Evolutionary conservation across 2,329 filamentous ascomycete species (phyloP), one percentile per base, ranked within the genome.

Genomic region (Colletotrichum sp.): DNA sequence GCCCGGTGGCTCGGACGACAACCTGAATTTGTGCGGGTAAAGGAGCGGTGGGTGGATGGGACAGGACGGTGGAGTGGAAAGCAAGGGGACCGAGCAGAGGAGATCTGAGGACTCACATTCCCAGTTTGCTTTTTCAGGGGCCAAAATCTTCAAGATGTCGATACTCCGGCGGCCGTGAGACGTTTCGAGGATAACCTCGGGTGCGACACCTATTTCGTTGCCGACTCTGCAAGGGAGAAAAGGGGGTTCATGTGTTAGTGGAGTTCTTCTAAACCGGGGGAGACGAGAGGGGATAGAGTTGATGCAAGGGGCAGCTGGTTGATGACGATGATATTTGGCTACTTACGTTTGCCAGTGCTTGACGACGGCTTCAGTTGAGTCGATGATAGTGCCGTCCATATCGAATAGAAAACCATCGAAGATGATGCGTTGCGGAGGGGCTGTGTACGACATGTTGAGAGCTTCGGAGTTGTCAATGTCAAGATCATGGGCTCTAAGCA

Each of bases 121-220:
- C 95, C 95, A 96, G 80, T 94, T 98, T 57, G 97, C 97, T 83
- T 95, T 95, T 80, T 95, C 93, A 18, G 95, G 94, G 77, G 95
- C 93, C 75, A 98, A 91, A 32, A 96, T 88, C 83, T 91, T 91
- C 75, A 99, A 89, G 4, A 94, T 92, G 81, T 99, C 97, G 81
- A 99, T 98, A 79, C 93, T 95, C 75, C 97, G 90, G 75, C 96
- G 92, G 77, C 97, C 97, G 85, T 99, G 97, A 7, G 96, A 98
- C 12, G 95, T 98, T 81, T 95, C 91, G 30, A 99, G 90, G 80
- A 99, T 99, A 62, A 94, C 91, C 64, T 93, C 89, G n/a, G 95
- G 95, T 79, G 95, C 92, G 26, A 98, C 93, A 28, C 95, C 95
- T 81, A 99, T 93, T 83, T 98, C 95, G 12, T 91, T 89, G 66